A percentile compares a stretch with the other conserved stretches of the same genome.
Evolutionary conservation across 257 asterid genomes (phyloP).

Genomic region (Petunia secreta): DNA sequence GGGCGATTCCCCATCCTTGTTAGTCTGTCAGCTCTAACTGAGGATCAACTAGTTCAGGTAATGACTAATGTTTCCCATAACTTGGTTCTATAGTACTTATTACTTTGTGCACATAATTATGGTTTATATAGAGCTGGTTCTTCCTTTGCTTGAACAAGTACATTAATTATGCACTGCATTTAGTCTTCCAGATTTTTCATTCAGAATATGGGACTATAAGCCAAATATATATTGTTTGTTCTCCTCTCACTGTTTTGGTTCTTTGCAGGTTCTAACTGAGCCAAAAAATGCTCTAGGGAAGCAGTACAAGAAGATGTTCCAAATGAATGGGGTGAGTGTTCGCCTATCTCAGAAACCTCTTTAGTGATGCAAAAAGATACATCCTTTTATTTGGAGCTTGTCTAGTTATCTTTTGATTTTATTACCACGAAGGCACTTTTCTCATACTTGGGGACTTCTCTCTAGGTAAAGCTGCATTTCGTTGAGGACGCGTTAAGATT

Average conservation of each 20-base stretch:
- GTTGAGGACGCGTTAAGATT: slow-evolving; percentile 84
- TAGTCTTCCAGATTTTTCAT: background rate
- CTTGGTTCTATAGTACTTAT: background rate
- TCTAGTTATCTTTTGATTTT: background rate
- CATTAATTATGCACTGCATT: background rate
- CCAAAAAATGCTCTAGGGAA: slow-evolving; percentile 96
- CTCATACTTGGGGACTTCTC: slow-evolving; percentile 24
- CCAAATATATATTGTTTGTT: background rate
- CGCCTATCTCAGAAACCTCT: background rate
- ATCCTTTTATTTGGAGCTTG: background rate
- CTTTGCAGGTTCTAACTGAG: slow-evolving; percentile 84
- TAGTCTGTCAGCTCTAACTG: slow-evolving; percentile 93
- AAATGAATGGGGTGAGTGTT: slow-evolving; percentile 83
- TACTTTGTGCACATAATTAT: slow-evolving; percentile 11
- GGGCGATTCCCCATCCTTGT: slow-evolving; percentile 97
- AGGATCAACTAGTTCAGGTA: slow-evolving; percentile 98
- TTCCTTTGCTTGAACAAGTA: slow-evolving; percentile 15
- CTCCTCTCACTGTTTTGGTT: background rate
- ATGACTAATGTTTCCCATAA: background rate
- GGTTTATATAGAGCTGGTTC: background rate
- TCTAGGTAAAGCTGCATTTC: slow-evolving; percentile 88
- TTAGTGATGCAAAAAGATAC: background rate
- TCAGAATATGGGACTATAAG: background rate
- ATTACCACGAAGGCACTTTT: background rate
- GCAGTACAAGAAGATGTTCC: slow-evolving; percentile 96